Base-by-base conservation (phyloP, 2,329 filamentous ascomycete species). In the Arthrobotrys entomopaga region DNA sequence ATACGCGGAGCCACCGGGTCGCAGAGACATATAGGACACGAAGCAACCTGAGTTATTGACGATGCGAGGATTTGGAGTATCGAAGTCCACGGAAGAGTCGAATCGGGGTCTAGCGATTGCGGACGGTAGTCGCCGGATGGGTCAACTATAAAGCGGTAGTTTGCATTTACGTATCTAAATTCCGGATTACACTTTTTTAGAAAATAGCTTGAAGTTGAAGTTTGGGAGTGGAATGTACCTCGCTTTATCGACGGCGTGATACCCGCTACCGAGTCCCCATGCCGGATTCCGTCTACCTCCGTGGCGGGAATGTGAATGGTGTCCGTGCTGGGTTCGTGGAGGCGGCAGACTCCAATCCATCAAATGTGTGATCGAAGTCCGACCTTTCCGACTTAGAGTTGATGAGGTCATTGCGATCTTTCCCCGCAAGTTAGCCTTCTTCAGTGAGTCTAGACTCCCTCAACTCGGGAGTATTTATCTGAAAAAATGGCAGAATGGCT, bases 341-440 rank as follows among this genome's bases (percentile, higher is more conserved):
- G 91, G 89, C 20, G 93, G 91, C 19, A 92, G 84, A 50, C 91
- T 89, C 82, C 97, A 96, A 83, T 94, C 94, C 86, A 99, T 91
- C 67, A 99, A 84, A 82, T 99, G 95, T 46, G 95, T 98, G 80
- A 99, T 99, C 79, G 92, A 96, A 63, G 93, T 97, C 82, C 97
- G 94, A 63, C 95, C 95, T 79, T 95, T 92, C 71, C 95, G 90
- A 79, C 88, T 88, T 78, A 83, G 88, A 74, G 86, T 85, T 61
- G 87, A 65, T 42, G 74, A 86, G 80, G 83, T 86, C 86, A 89
- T 90, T 82, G 85, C 86, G 82, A 85, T 85, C 87, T 86, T 78
- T 77, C 77, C 78, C 48, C 5, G 52, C 46, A 8, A 1, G 67
- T 79, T 77, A 79, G 78, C 29, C 22, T 42, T 48, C 15, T n/a